These are phyloP conservation scores for Penicillium antarcticum DNA, from an alignment of 495 filamentous ascomycete species.

Conservation along the genomic window DNA sequence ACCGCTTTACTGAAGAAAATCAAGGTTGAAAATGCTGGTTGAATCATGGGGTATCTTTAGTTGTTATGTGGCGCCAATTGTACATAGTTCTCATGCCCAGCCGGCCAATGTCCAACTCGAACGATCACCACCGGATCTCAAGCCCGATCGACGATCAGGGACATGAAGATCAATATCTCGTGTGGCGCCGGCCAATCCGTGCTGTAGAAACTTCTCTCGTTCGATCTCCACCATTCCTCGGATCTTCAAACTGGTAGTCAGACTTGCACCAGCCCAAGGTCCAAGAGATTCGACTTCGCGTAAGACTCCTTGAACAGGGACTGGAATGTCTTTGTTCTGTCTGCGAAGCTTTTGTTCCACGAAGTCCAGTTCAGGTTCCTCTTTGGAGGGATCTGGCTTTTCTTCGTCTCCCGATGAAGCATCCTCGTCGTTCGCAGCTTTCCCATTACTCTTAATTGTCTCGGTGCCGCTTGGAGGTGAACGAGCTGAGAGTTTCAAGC, in stretches of 20 bases:
- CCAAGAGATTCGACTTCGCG: conserved; percentile 80
- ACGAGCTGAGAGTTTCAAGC: conserved; percentile 35
- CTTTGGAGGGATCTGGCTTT: conserved; percentile 25
- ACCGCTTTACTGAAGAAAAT: neutral
- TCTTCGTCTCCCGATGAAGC: conserved; percentile 40
- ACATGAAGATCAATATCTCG: conserved; percentile 57
- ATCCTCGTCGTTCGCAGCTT: conserved; percentile 13
- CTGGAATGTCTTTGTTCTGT: conserved; percentile 44
- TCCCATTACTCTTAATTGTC: conserved; percentile 11
- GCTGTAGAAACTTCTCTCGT: conserved; percentile 74
- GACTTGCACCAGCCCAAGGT: conserved; percentile 83
- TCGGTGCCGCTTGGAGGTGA: conserved; percentile 12
- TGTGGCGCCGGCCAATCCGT: conserved; percentile 70
- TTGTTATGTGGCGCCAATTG: conserved; percentile 8
- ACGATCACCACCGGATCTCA: conserved; percentile 54
- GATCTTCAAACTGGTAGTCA: conserved; percentile 74
- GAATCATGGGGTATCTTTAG: conserved; percentile 16
- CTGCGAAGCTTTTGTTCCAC: conserved; percentile 60
- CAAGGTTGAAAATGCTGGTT: no score
- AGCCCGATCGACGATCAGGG: conserved; percentile 50
- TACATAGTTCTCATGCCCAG: conserved; percentile 57
- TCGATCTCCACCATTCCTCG: conserved; percentile 81
- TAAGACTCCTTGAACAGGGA: conserved; percentile 55
- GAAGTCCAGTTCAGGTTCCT: conserved; percentile 50
- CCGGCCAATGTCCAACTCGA: conserved; percentile 76